phyloP scores from a whole-genome alignment of 2,329 filamentous ascomycete species.

The Penicillium sp. region DNA sequence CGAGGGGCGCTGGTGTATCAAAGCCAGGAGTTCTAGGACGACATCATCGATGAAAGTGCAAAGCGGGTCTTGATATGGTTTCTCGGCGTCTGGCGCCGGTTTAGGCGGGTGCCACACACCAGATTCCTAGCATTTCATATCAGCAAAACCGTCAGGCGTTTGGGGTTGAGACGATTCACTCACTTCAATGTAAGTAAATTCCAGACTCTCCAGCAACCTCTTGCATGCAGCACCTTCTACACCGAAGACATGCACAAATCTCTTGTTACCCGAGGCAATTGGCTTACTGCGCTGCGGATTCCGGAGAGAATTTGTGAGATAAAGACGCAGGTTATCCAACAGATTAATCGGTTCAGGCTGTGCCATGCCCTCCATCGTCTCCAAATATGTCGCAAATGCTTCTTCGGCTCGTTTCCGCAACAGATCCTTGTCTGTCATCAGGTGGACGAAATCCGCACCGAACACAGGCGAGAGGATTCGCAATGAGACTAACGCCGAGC shows the following conservation, averaged over 20 bases:
- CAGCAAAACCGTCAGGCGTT: background rate
- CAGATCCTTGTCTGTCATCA: conserved; percentile 56
- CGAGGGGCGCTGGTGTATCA: conserved; percentile 50
- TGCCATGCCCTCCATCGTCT: conserved; percentile 55
- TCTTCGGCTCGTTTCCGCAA: conserved; percentile 57
- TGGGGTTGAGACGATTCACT: background rate
- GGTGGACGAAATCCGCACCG: conserved; percentile 47
- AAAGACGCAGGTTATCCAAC: conserved; percentile 59
- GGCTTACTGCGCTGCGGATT: conserved; percentile 52
- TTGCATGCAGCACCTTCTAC: conserved; percentile 57
- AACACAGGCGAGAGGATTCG: conserved; percentile 57
- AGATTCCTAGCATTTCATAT: conserved; percentile 30
- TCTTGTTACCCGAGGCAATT: conserved; percentile 64
- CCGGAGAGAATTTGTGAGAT: conserved; percentile 61
- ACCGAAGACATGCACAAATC: conserved; percentile 65
- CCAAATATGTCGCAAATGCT: conserved; percentile 54
- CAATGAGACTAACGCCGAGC: conserved; percentile 56
- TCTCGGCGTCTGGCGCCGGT: conserved; percentile 33
- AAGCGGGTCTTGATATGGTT: conserved; percentile 43
- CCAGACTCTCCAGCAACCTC: conserved; percentile 58
- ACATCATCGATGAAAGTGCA: conserved; percentile 61
- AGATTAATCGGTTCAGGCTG: conserved; percentile 57
- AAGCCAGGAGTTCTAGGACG: conserved; percentile 57
- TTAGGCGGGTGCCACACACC: conserved; percentile 48
- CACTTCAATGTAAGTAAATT: conserved; percentile 54